Evolutionary conservation across 176 grass and related monocot species (phyloP).

Genomic region (Cenchrus fungigraminus): DNA sequence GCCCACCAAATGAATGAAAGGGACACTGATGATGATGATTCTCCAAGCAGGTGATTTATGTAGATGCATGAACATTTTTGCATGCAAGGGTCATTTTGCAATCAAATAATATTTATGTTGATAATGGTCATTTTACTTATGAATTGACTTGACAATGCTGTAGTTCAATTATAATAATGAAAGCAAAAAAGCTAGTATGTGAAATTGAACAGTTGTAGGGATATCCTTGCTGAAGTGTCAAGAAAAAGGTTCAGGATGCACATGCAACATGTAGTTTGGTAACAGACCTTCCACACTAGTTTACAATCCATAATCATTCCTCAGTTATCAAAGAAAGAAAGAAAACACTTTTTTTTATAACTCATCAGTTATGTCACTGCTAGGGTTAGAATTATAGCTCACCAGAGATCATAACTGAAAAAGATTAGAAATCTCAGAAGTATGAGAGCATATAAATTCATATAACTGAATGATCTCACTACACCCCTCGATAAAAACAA

Average conservation of each 20-base stretch:
- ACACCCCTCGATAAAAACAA: not conserved
- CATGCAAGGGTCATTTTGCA: not conserved
- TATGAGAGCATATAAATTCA: not conserved
- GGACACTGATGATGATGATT: not conserved
- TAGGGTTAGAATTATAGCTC: not conserved
- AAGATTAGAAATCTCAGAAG: slow-evolving; percentile 14
- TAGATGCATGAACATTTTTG: not conserved
- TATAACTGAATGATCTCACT: not conserved
- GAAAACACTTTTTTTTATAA: no score
- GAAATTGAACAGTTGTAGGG: not conserved
- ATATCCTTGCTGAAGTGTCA: slow-evolving; percentile 5
- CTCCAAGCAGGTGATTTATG: not conserved
- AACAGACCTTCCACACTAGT: not conserved
- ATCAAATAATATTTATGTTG: slow-evolving; percentile 26
- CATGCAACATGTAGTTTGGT: slow-evolving; percentile 16
- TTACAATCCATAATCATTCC: not conserved
- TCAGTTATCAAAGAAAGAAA: no score
- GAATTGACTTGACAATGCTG: not conserved
- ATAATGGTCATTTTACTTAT: slow-evolving; percentile 7
- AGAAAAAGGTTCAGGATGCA: not conserved
- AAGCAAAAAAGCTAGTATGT: slow-evolving; percentile 38
- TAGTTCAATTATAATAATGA: not conserved
- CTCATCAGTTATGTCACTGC: not conserved
- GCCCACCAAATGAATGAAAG: slow-evolving; percentile 23
- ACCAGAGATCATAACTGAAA: not conserved